Conservation (phyloP, 768 basidiomycete genomes). For the Mycena rebaudengoi region DNA sequence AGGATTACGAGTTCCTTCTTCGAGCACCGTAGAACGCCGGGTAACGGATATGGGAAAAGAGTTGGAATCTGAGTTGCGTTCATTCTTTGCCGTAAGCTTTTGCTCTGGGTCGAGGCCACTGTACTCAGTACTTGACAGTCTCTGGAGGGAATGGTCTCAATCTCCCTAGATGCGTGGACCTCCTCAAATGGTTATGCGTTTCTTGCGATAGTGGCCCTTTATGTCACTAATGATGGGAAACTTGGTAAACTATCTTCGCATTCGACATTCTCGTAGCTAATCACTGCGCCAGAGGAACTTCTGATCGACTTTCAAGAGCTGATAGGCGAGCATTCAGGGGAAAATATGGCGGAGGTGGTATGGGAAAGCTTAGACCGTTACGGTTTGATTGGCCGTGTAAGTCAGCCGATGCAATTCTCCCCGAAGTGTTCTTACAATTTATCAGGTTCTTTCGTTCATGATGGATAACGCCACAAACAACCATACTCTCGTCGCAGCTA, state of each 20-base stretch:
- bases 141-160: constrained; percentile 3
- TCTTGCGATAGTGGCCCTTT: constrained; percentile 39
- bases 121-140: neutral
- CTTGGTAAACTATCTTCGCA: constrained; percentile 22
- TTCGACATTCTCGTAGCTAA: neutral
- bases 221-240: constrained; percentile 33
- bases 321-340: constrained; percentile 41
- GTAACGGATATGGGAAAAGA: neutral
- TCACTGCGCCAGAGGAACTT: constrained; percentile 38
- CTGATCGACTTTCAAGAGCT: constrained; percentile 48
- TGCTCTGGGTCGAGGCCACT: neutral
- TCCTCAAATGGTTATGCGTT: constrained; percentile 41
- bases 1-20: neutral
- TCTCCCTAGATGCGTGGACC: constrained; percentile 42
- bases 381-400: constrained; percentile 30
- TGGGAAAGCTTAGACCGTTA: constrained; percentile 39
- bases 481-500: constrained; percentile 37
- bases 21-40: neutral
- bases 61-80: neutral
- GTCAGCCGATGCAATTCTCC: neutral
- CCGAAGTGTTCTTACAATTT: neutral
- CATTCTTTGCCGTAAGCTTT: constrained; percentile 4
- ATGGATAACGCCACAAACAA: constrained; percentile 49
- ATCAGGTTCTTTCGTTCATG: constrained; percentile 41
- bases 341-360: constrained; percentile 45